Conservation (phyloP, 768 basidiomycete species). For the Cystofilobasidium macerans region DNA sequence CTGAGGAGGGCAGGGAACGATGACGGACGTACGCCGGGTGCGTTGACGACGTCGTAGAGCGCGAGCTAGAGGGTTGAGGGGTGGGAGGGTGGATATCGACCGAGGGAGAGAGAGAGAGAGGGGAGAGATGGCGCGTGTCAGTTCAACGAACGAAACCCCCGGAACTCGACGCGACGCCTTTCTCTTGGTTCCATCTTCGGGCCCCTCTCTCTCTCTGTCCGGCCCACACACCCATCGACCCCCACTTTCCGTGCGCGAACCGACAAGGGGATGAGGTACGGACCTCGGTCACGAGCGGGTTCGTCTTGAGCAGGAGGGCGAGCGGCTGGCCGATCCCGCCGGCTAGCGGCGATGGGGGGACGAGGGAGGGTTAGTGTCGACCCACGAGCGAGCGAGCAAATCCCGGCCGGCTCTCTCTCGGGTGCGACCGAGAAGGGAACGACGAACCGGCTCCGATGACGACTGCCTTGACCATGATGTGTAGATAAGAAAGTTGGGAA, state of each 20-base stretch:
- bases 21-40: slow-evolving; percentile 58
- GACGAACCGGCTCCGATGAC: slow-evolving; percentile 27
- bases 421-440: background rate
- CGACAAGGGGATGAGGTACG: too few species aligned
- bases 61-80: slow-evolving; percentile 45
- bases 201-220: too few species aligned
- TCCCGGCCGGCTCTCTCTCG: background rate
- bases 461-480: slow-evolving; percentile 26
- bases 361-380: background rate
- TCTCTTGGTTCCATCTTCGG: too few species aligned
- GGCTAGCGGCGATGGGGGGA: slow-evolving; percentile 23
- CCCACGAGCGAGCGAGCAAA: background rate
- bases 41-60: slow-evolving; percentile 89
- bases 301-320: slow-evolving; percentile 81
- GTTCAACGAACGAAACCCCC: too few species aligned
- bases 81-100: background rate
- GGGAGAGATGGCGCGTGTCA: background rate
- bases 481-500: background rate
- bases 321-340: slow-evolving; percentile 94
- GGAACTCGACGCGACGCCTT: too few species aligned
- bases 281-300: slow-evolving; percentile 65
- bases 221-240: too few species aligned
- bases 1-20: too few species aligned
- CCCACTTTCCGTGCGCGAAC: too few species aligned
- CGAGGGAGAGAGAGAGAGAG: slow-evolving; percentile 11